These are phyloP conservation scores for Jacaranda copaia DNA, from an alignment of 257 asterid species.

Conservation along the genomic window DNA sequence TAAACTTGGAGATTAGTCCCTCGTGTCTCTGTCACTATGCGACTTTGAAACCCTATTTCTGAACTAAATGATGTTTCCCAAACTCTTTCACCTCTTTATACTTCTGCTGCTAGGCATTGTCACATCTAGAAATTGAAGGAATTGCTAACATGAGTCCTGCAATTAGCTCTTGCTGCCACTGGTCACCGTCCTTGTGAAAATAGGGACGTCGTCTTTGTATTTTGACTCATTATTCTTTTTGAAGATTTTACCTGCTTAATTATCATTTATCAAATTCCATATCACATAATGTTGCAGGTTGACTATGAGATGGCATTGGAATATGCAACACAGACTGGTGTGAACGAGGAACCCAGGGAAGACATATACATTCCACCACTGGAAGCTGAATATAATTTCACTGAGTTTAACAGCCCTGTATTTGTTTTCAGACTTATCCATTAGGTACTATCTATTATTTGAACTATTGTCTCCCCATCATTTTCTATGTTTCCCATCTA, in stretches of 20 bases:
- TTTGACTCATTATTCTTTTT: neutral
- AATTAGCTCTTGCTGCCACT: too few species aligned
- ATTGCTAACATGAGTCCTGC: too few species aligned
- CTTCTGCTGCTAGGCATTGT: too few species aligned
- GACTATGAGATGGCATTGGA: conserved; percentile 95
- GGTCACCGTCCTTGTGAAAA: too few species aligned
- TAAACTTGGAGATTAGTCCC: too few species aligned
- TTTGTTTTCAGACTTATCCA: conserved; percentile 74
- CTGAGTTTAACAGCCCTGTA: conserved; percentile 59
- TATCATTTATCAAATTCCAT: neutral
- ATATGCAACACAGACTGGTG: conserved; percentile 90
- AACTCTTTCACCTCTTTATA: too few species aligned
- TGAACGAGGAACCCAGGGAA: conserved; percentile 83
- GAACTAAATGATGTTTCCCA: too few species aligned
- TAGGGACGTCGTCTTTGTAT: too few species aligned
- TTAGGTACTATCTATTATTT: conserved; percentile 38
- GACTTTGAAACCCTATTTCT: too few species aligned
- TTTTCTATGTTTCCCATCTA: neutral
- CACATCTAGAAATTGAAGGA: too few species aligned
- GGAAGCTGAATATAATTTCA: conserved; percentile 54
- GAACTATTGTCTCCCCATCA: neutral
- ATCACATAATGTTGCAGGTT: conserved; percentile 58
- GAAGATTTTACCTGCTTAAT: neutral
- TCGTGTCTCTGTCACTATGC: too few species aligned
- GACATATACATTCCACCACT: conserved; percentile 63